phyloP scores from a whole-genome alignment of 768 basidiomycete species.

The Hypsizygus marmoreus region DNA sequence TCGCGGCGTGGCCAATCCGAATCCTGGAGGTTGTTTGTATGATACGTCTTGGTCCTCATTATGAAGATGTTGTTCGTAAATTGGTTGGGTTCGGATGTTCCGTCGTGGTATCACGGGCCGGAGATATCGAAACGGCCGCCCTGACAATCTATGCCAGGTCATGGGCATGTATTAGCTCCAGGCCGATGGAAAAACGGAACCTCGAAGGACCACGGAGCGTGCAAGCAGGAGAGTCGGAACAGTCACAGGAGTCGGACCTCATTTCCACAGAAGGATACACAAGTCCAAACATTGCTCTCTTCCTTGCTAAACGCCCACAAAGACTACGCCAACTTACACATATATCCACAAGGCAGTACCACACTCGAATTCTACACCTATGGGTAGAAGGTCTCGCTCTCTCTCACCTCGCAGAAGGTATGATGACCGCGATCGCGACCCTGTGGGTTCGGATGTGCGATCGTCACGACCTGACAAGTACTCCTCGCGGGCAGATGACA shows the following conservation, averaged over 20 bases:
- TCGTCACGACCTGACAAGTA: slow-evolving; percentile 36
- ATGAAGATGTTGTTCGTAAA: slow-evolving; percentile 43
- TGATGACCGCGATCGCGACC: slow-evolving; percentile 38
- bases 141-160: slow-evolving; percentile 17
- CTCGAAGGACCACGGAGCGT: no score
- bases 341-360: no score
- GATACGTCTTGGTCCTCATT: slow-evolving; percentile 32
- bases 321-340: background rate
- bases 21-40: slow-evolving; percentile 42
- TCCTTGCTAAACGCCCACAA: background rate
- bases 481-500: slow-evolving; percentile 31
- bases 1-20: slow-evolving; percentile 59
- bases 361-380: no score
- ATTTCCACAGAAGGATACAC: no score
- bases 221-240: no score
- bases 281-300: slow-evolving; percentile 15
- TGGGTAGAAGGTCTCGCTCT: slow-evolving; percentile 57
- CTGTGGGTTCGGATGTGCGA: slow-evolving; percentile 33
- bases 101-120: slow-evolving; percentile 33
- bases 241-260: no score
- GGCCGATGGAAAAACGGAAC: slow-evolving; percentile 1
- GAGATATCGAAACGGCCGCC: slow-evolving; percentile 22
- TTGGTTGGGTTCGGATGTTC: slow-evolving; percentile 58
- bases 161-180: slow-evolving; percentile 7
- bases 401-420: slow-evolving; percentile 44